phyloP scores from a whole-genome alignment of 2,329 filamentous ascomycete genomes.

The Nemania sp. region DNA sequence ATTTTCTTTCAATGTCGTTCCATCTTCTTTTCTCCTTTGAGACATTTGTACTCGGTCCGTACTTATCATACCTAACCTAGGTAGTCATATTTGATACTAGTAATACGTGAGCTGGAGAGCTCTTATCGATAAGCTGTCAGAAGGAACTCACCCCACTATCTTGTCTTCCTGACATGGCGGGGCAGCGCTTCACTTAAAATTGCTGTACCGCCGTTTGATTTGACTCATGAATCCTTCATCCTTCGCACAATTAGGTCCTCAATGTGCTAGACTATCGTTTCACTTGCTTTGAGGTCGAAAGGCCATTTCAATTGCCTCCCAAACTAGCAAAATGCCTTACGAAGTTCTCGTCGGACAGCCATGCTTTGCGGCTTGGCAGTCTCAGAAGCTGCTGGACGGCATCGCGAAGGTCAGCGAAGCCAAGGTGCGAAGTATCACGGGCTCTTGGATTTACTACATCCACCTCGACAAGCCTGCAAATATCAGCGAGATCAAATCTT shows the following conservation, averaged over 20 bases:
- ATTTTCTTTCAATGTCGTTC: too few relatives aligned
- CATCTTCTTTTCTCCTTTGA: too few relatives aligned
- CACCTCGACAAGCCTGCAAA: slow-evolving; percentile 55
- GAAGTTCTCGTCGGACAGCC: slow-evolving; percentile 42
- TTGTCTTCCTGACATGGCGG: slow-evolving; percentile 21
- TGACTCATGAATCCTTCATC: too few relatives aligned
- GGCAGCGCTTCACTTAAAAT: too few relatives aligned
- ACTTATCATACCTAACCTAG: too few relatives aligned
- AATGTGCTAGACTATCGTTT: slow-evolving; percentile 7
- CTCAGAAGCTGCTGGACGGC: slow-evolving; percentile 48
- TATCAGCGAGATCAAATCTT: slow-evolving; percentile 40
- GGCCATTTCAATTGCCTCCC: neutral
- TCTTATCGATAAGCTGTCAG: slow-evolving; percentile 7
- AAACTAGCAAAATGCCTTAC: slow-evolving; percentile 31
- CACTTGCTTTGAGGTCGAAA: slow-evolving; percentile 14
- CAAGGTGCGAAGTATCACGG: slow-evolving; percentile 53
- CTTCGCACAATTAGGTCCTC: neutral
- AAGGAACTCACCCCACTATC: slow-evolving; percentile 21
- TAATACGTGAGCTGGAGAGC: neutral
- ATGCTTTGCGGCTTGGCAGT: slow-evolving; percentile 54
- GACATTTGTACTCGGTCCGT: too few relatives aligned
- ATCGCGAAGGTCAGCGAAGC: slow-evolving; percentile 45
- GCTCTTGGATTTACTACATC: slow-evolving; percentile 68
- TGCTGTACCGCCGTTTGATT: too few relatives aligned
- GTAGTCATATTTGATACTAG: too few relatives aligned